Conservation (phyloP, 352 stramenopile genomes). For the Globisporangium spinosum region DNA sequence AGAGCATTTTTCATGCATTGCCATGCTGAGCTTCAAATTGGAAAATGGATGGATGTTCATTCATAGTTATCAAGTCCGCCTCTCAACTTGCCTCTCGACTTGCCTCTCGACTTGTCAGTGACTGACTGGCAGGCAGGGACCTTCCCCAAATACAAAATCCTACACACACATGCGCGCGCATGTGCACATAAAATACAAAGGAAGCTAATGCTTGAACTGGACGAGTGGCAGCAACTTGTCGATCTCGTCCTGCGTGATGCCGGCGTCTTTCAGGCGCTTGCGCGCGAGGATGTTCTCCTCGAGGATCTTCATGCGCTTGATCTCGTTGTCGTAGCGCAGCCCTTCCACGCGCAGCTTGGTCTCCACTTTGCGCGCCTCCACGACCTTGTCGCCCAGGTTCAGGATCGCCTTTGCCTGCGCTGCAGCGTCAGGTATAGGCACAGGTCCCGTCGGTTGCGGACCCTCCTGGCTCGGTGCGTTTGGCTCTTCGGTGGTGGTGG, state of each 20-base stretch:
- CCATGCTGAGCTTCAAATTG: too few relatives aligned
- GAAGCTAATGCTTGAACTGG: neutral
- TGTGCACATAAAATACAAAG: neutral
- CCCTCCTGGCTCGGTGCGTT: neutral
- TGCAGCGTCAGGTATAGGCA: too few relatives aligned
- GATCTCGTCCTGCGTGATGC: constrained; percentile 18
- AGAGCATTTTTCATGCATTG: too few relatives aligned
- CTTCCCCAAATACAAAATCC: neutral
- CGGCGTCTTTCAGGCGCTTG: constrained; percentile 20
- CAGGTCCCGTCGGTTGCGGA: neutral
- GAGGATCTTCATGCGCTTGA: constrained; percentile 22
- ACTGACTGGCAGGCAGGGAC: too few relatives aligned
- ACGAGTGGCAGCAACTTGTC: constrained; percentile 15
- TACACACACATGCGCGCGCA: neutral
- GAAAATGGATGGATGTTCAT: too few relatives aligned
- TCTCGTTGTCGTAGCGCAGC: constrained; percentile 18
- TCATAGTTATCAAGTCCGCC: too few relatives aligned
- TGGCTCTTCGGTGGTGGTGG: neutral
- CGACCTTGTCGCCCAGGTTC: constrained; percentile 18
- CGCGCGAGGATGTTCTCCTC: constrained; percentile 21
- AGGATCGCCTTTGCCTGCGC: constrained; percentile 7
- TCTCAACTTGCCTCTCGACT: too few relatives aligned
- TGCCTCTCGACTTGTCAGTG: too few relatives aligned
- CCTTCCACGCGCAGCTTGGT: constrained; percentile 18
- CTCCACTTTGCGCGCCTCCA: constrained; percentile 16